Evolutionary conservation across 768 basidiomycete genomes (phyloP).

Genomic region (Omphalotus guepiniiformis): DNA sequence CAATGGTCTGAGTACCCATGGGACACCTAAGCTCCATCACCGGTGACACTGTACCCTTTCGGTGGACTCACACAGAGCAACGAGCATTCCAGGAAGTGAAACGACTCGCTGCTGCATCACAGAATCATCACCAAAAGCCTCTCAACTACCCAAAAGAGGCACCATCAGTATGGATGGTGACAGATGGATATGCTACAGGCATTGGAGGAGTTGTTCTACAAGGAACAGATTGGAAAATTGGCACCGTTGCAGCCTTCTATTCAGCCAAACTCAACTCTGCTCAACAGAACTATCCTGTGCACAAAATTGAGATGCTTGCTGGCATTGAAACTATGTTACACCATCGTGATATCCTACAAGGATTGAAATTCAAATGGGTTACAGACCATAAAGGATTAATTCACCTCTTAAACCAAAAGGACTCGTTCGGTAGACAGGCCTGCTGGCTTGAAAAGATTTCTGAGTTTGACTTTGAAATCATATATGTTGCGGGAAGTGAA

Average conservation of each 20-base stretch:
- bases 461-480: conserved; percentile 2
- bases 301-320: conserved; percentile 34
- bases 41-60: conserved; percentile 3
- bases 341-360: conserved; percentile 26
- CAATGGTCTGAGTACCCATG: conserved; percentile 22
- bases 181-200: conserved; percentile 27
- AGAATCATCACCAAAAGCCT: conserved; percentile 19
- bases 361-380: conserved; percentile 17
- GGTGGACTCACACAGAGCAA: conserved; percentile 4
- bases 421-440: background rate
- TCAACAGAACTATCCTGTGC: conserved; percentile 36
- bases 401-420: conserved; percentile 1
- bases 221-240: conserved; percentile 21
- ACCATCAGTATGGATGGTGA: conserved; percentile 23
- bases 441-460: conserved; percentile 3
- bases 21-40: conserved; percentile 16
- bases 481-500: background rate
- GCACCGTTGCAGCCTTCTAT: conserved; percentile 26
- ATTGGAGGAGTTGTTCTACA: conserved; percentile 24
- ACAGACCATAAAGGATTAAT: conserved; percentile 6
- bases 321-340: conserved; percentile 30
- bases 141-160: conserved; percentile 16
- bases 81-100: conserved; percentile 2
- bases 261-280: conserved; percentile 31
- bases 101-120: background rate